Evolutionary conservation across 371 early-diverging fungal species (phyloP).

Genomic region (Mucor velutinosus): DNA sequence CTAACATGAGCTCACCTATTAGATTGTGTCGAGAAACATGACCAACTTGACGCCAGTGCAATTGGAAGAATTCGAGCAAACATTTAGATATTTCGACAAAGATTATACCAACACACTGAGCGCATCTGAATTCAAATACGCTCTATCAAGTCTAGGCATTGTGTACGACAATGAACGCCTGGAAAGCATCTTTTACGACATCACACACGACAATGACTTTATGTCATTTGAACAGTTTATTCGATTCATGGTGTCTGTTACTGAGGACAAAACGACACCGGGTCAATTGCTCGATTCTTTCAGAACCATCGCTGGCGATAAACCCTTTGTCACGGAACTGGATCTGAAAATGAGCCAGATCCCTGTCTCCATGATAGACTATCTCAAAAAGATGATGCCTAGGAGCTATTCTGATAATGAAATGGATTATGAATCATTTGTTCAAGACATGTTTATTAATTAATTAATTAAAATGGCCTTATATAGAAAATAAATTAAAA

Average conservation of each 20-base stretch:
- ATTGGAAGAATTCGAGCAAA: constrained; percentile 89
- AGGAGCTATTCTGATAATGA: constrained; percentile 27
- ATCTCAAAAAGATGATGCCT: constrained; percentile 78
- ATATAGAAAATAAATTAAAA: too few species aligned
- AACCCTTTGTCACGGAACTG: constrained; percentile 76
- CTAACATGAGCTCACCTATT: neutral
- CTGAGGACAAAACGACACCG: constrained; percentile 90
- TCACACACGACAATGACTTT: constrained; percentile 60
- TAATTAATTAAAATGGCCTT: too few species aligned
- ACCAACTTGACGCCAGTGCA: constrained; percentile 92
- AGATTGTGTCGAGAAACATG: constrained; percentile 86
- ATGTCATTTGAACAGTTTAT: constrained; percentile 90
- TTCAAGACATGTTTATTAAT: constrained; percentile 66
- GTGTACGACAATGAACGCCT: constrained; percentile 79
- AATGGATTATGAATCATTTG: constrained; percentile 64
- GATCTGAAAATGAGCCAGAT: constrained; percentile 73
- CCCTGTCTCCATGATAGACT: constrained; percentile 68
- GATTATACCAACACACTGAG: constrained; percentile 75
- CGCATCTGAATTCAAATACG: constrained; percentile 83
- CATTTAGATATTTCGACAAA: constrained; percentile 90
- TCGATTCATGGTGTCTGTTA: constrained; percentile 81
- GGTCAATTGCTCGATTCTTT: constrained; percentile 89
- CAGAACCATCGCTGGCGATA: constrained; percentile 82
- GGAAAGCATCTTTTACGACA: constrained; percentile 65
- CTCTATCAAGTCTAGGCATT: constrained; percentile 84